Evolutionary conservation across 2,329 filamentous ascomycete species (phyloP).

Genomic region (Apiospora phragmitis): DNA sequence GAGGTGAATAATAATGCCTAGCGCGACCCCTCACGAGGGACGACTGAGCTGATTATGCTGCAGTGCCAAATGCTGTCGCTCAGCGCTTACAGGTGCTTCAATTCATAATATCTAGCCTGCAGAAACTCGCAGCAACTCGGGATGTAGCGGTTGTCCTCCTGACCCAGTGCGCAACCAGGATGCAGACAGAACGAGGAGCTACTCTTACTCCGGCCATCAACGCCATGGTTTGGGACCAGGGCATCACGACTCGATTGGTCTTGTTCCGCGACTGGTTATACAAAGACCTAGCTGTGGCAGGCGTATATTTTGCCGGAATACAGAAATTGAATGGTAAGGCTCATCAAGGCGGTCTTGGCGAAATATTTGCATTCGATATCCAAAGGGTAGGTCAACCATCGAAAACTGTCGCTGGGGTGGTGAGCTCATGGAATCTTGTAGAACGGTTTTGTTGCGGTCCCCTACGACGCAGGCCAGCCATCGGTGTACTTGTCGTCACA

Average conservation of each 20-base stretch:
- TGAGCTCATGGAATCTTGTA: constrained; percentile 25
- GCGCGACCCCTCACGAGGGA: neutral
- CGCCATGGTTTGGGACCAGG: constrained; percentile 77
- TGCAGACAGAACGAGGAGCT: constrained; percentile 66
- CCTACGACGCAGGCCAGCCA: constrained; percentile 40
- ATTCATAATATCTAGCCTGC: constrained; percentile 67
- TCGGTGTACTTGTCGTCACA: constrained; percentile 34
- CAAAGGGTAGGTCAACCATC: constrained; percentile 38
- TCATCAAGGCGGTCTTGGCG: constrained; percentile 39
- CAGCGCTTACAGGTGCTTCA: constrained; percentile 56
- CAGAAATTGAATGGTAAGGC: constrained; percentile 63
- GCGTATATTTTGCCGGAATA: constrained; percentile 61
- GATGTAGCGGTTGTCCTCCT: constrained; percentile 74
- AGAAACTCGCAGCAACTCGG: constrained; percentile 72
- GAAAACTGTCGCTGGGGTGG: neutral
- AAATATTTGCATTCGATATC: constrained; percentile 51
- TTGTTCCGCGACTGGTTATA: constrained; percentile 77
- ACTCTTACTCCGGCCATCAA: constrained; percentile 75
- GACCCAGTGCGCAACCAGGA: constrained; percentile 80
- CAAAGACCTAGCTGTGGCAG: constrained; percentile 44
- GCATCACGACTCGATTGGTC: constrained; percentile 70
- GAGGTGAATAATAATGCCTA: constrained; percentile 37
- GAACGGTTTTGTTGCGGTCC: constrained; percentile 44
- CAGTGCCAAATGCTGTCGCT: constrained; percentile 38
- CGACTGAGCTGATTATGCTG: constrained; percentile 16